A percentile compares a stretch with the other conserved stretches of the same genome.
phyloP scores from a whole-genome alignment of 352 stramenopile species.

The Phytophthora rubi region DNA sequence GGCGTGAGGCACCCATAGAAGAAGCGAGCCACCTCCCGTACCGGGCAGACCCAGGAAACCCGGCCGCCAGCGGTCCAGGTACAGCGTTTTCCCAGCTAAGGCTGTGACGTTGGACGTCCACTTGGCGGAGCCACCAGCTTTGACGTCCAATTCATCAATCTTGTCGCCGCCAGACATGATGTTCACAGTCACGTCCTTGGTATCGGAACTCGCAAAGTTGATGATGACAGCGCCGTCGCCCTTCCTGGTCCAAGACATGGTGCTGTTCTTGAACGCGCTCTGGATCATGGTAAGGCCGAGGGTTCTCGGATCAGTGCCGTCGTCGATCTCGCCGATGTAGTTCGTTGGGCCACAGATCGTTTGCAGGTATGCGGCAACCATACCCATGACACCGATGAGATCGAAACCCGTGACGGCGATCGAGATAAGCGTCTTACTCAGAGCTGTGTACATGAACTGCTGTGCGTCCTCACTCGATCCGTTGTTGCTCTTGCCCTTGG shows the following conservation, averaged over 20 bases:
- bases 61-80: conserved; percentile 61
- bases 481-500: conserved; percentile 27
- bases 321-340: conserved; percentile 51
- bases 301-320: conserved; percentile 34
- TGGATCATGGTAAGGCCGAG: conserved; percentile 40
- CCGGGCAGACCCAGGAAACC: conserved; percentile 56
- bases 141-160: conserved; percentile 37
- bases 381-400: conserved; percentile 42
- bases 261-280: conserved; percentile 42
- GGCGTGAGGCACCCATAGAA: conserved; percentile 53
- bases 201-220: conserved; percentile 43
- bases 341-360: conserved; percentile 55
- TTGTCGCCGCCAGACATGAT: conserved; percentile 41
- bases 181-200: conserved; percentile 42
- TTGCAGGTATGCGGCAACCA: conserved; percentile 51
- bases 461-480: conserved; percentile 32
- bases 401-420: conserved; percentile 48
- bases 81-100: conserved; percentile 59
- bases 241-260: conserved; percentile 41
- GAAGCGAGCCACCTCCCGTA: conserved; percentile 57
- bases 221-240: conserved; percentile 36
- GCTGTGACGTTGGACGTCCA: conserved; percentile 39
- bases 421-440: conserved; percentile 42
- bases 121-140: conserved; percentile 27
- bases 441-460: conserved; percentile 41